Evolutionary conservation across 345 rosid genomes (phyloP).

Genomic region (Microcos paniculata): DNA sequence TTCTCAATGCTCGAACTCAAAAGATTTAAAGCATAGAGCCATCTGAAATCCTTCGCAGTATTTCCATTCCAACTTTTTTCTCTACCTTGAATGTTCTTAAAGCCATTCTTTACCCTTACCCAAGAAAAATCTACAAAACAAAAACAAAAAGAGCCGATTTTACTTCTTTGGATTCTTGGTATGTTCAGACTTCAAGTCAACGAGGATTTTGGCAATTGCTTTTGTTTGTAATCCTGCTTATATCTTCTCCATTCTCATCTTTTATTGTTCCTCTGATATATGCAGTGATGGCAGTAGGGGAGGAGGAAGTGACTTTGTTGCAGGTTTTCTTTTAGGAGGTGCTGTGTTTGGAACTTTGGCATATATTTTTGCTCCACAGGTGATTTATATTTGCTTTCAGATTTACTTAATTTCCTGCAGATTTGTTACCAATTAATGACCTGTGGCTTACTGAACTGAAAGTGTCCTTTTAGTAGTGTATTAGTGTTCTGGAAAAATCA

Average conservation of each 20-base stretch:
- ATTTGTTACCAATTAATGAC: neutral
- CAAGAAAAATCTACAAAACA: neutral
- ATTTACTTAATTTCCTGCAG: neutral
- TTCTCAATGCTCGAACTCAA: neutral
- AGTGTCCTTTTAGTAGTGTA: neutral
- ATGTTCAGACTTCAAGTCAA: neutral
- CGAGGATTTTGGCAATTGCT: neutral
- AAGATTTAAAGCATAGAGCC: conserved; percentile 4
- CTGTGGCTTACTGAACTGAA: neutral
- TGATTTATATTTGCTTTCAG: conserved; percentile 22
- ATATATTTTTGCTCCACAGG: conserved; percentile 68
- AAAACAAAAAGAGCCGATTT: neutral
- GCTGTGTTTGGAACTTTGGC: conserved; percentile 80
- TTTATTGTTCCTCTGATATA: neutral
- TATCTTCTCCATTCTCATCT: neutral
- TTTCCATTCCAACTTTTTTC: neutral
- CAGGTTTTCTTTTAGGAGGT: conserved; percentile 90
- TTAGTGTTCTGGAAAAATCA: neutral
- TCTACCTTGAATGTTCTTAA: neutral
- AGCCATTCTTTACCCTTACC: neutral
- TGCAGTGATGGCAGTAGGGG: conserved; percentile 54
- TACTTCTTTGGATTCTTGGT: neutral
- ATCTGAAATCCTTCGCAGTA: neutral
- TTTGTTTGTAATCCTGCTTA: neutral
- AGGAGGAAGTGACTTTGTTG: conserved; percentile 72